Evolutionary conservation across 2,329 filamentous ascomycete genomes (phyloP), one percentile per base, ranked within the genome.

Genomic region (Aureobasidium pullulans): DNA sequence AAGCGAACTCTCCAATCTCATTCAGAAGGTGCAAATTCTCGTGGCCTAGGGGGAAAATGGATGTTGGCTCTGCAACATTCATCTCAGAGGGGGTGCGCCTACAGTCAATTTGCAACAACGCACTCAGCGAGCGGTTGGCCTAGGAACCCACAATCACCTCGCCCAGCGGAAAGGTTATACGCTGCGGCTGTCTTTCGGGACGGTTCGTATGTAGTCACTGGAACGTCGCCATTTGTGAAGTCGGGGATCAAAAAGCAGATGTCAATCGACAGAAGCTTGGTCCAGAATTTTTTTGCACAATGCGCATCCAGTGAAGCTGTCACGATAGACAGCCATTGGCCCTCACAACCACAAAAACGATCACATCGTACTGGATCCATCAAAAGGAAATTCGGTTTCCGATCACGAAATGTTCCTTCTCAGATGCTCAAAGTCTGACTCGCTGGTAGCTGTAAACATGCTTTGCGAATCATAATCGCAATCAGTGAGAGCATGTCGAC

Each of bases 121-220:
- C 52, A 37, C 11, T 43, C 31, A 31, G 40, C 52, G 52, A 56
- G 52, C 8, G 11, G 32, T 28, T 44, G 52, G 31, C 52, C 52
- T 56, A 46, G 52, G 40, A 44, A 44, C 52, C 15, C 52, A 29
- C 40, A 44, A 23, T 46, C 52, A 56, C 52, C 52, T 56, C 52
- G 52, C 52, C 52, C 52, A 56, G 52, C 52, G 52, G 52, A 46
- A 56, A 56, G 16, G 52, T 56, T 37, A 56, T 56, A 46, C 52
- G 39, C 52, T 56, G 52, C 52, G 52, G 52, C 40, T 46, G 40
- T 56, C 40, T 56, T 56, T 56, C 52, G 52, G 52, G 40, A 16
- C 40, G 15, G 39, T 56, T 28, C 52, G 52, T 46, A 44, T 56
- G 40, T 56, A 44, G 52, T 56, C 39, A 36, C 40, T 16, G 31